Evolutionary conservation across 108 stramenopile species (phyloP).

Genomic region (Pseudonitzschia delicatissima): DNA sequence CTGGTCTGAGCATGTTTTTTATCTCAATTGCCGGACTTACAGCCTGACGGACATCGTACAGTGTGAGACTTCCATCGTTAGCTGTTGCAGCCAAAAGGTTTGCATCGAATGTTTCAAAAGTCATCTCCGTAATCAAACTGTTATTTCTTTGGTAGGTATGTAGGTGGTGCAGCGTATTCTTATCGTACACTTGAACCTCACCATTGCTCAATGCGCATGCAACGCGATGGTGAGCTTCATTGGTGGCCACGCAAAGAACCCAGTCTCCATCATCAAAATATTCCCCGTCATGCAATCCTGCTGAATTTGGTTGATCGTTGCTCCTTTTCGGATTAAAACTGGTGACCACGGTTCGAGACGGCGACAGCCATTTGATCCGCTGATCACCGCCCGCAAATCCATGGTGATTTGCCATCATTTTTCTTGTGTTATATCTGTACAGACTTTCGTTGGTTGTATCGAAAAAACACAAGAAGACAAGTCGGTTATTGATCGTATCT

Average conservation of each 20-base stretch:
- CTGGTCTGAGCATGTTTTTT: constrained; percentile 16
- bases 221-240: constrained; percentile 12
- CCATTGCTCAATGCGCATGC: constrained; percentile 58
- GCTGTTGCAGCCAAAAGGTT: constrained; percentile 48
- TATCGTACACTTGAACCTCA: constrained; percentile 50
- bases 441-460: no score
- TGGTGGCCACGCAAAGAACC: constrained; percentile 39
- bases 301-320: background rate
- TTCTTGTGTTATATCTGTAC: no score
- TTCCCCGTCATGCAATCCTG: constrained; percentile 1
- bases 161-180: constrained; percentile 26
- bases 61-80: constrained; percentile 54
- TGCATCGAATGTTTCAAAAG: constrained; percentile 20
- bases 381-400: no score
- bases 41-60: constrained; percentile 62
- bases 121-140: constrained; percentile 25
- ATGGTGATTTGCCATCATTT: no score
- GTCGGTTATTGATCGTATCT: no score
- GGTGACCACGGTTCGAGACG: constrained; percentile 44
- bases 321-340: constrained; percentile 44
- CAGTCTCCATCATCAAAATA: constrained; percentile 55
- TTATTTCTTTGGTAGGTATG: constrained; percentile 26
- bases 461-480: no score
- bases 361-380: constrained; percentile 18
- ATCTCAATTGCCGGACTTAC: constrained; percentile 10